Evolutionary conservation across 2,329 filamentous ascomycete genomes (phyloP).

Genomic region (Davidsoniella neocaledoniae): DNA sequence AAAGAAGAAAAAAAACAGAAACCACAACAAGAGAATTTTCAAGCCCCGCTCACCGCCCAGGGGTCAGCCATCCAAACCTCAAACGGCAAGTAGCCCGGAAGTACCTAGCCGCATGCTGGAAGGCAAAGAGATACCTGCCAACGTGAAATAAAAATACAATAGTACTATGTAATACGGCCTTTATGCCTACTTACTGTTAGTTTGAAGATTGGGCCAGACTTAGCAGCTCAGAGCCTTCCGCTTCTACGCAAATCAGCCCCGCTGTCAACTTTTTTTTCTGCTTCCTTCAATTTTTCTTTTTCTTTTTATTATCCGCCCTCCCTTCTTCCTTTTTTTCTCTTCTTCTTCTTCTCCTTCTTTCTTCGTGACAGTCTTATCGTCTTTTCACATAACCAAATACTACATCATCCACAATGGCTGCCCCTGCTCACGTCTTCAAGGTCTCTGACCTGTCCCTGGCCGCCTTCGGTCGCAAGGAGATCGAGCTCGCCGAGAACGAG

Average conservation of each 20-base stretch:
- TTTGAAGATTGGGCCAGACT: no score
- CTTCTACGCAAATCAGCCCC: slow-evolving; percentile 4
- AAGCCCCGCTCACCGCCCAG: slow-evolving; percentile 1
- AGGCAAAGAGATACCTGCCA: neutral
- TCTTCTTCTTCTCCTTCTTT: slow-evolving; percentile 13
- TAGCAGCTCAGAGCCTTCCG: no score
- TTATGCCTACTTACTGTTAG: no score
- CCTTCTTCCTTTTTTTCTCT: slow-evolving; percentile 10
- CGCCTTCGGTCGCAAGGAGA: slow-evolving; percentile 97
- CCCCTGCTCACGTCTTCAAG: slow-evolving; percentile 89
- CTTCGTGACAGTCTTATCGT: slow-evolving; percentile 10
- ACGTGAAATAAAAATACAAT: neutral
- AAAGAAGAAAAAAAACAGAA: neutral
- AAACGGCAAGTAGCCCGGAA: neutral
- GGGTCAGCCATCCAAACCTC: neutral
- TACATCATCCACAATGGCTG: slow-evolving; percentile 36
- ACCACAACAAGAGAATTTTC: no score
- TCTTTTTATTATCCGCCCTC: slow-evolving; percentile 10
- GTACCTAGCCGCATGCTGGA: neutral
- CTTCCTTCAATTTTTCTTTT: neutral
- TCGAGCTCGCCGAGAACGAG: slow-evolving; percentile 89
- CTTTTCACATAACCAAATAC: slow-evolving; percentile 12
- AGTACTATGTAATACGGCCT: no score
- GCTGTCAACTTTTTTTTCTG: neutral
- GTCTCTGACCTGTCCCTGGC: slow-evolving; percentile 95